Percentiles rank a stretch among this genome's conserved stretches.
These are phyloP conservation scores for Ascochyta fabae DNA, from an alignment of 2,329 filamentous ascomycete species.

Conservation along the genomic window DNA sequence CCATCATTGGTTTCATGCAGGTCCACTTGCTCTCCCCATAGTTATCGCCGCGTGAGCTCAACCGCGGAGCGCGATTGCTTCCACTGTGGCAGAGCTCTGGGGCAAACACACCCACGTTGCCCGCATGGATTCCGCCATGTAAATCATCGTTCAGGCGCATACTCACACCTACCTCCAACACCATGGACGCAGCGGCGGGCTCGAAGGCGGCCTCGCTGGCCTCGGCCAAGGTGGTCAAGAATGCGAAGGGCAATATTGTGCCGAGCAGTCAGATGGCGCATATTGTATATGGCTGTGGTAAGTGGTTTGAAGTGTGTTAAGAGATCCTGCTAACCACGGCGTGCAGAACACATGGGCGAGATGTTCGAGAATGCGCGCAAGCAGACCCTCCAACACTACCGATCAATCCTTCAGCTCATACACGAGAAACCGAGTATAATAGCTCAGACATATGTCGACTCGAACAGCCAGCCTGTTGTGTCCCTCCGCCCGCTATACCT, in stretches of 20 bases:
- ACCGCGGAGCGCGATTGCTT: slow-evolving; percentile 13
- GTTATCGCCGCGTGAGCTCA: slow-evolving; percentile 23
- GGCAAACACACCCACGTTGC: slow-evolving; percentile 1
- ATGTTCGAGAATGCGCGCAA: slow-evolving; percentile 72
- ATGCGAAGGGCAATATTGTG: slow-evolving; percentile 49
- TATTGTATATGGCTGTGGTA: slow-evolving; percentile 53
- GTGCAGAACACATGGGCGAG: slow-evolving; percentile 72
- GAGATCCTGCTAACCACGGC: slow-evolving; percentile 25
- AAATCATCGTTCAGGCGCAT: neutral
- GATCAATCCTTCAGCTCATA: slow-evolving; percentile 72
- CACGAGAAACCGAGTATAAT: slow-evolving; percentile 71
- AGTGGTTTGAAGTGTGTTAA: slow-evolving; percentile 13
- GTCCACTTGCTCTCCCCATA: slow-evolving; percentile 29
- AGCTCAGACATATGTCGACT: slow-evolving; percentile 63
- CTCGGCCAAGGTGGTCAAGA: slow-evolving; percentile 54
- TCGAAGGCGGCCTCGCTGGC: slow-evolving; percentile 50
- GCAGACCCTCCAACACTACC: slow-evolving; percentile 74
- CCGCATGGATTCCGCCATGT: slow-evolving; percentile 14
- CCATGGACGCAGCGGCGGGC: slow-evolving; percentile 50
- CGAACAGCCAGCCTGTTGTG: slow-evolving; percentile 65
- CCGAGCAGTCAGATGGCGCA: slow-evolving; percentile 49
- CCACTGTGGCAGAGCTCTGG: slow-evolving; percentile 1
- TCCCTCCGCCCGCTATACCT: slow-evolving; percentile 61
- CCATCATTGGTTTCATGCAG: slow-evolving; percentile 41
- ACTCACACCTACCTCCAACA: slow-evolving; percentile 11